Evolutionary conservation across 1,139 yeast species (phyloP), one percentile per base, ranked within the genome.

Genomic region (Blastobotrys persicus): DNA sequence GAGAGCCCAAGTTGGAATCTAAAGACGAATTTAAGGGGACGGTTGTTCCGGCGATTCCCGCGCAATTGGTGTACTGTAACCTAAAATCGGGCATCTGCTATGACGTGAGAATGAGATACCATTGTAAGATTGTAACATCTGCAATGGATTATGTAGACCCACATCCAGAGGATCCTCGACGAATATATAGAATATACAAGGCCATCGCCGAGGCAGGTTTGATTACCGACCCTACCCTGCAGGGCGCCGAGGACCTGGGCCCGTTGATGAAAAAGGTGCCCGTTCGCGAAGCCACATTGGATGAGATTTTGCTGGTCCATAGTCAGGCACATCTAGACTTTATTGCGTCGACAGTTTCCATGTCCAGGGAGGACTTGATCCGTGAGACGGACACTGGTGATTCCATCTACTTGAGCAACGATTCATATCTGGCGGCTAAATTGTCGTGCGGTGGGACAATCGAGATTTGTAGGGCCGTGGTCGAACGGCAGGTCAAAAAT

Each of bases 101-200:
- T 68, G 98, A 94, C 65, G 97, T 91, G 17, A 77, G 98, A 53
- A 92, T 94, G 98, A 77, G 98, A 55, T 92, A 91, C 67, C 99
- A 94, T 65, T 96, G 97, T 38, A 88, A 89, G 65, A 85, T 92
- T 50, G 91, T 87, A 68, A 88, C 96, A 2, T 85, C 95, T 4
- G 88, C 92, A 57, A 87, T 81, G 60, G 97, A 91, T 66, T 92
- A 92, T 67, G 88, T 91, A 46, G 98, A 94, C 64, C 98, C 98
- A 2, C 99, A 94, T 65, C 99, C 99, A 3, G 99, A 94, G 67
- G 98, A 94, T 64, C 99, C 99, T 11, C 79, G 98, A 55, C 81
- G 99, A 58, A 92, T 92, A 43, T 92, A 91, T 68, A 78, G 98
- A 51, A 88, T 94, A 44, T 94, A 92, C 71, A 88, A 92, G 68